Evolutionary conservation across 192 early-diverging fungal genomes (phyloP).

Genomic region (Linnemannia zychae): DNA sequence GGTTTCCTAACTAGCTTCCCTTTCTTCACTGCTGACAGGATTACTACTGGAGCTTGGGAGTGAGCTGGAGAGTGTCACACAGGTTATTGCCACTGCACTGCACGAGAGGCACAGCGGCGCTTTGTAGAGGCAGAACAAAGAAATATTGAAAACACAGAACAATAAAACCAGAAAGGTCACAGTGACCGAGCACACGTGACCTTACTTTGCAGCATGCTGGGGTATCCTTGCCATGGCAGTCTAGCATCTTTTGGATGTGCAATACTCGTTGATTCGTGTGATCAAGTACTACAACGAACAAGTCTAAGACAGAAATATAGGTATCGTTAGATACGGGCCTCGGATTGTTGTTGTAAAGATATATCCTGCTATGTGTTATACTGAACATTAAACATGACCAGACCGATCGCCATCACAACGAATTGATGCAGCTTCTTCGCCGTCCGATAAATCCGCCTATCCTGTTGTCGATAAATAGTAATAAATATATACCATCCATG

Average conservation of each 20-base stretch:
- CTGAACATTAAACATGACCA: constrained; percentile 21
- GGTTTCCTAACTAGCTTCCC: background rate
- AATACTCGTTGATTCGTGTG: constrained; percentile 6
- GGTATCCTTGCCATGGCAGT: no score
- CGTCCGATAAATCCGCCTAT: constrained; percentile 13
- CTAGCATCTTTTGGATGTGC: background rate
- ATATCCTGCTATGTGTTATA: background rate
- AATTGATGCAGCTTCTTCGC: constrained; percentile 1
- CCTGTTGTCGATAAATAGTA: constrained; percentile 18
- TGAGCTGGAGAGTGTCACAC: constrained; percentile 62
- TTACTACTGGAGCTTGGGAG: constrained; percentile 62
- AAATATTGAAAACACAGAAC: background rate
- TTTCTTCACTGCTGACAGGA: constrained; percentile 30
- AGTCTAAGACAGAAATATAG: constrained; percentile 12
- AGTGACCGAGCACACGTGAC: no score
- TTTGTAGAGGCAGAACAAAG: constrained; percentile 3
- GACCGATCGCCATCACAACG: constrained; percentile 10
- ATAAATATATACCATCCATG: constrained; percentile 2
- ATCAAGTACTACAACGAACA: constrained; percentile 10
- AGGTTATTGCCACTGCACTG: constrained; percentile 61
- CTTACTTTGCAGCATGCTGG: no score
- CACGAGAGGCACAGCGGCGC: constrained; percentile 59
- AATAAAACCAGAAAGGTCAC: no score
- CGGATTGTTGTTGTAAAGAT: background rate
- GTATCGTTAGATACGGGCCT: no score